Evolutionary conservation across 2,329 filamentous ascomycete genomes (phyloP).

Genomic region (Aspergillus melleus): DNA sequence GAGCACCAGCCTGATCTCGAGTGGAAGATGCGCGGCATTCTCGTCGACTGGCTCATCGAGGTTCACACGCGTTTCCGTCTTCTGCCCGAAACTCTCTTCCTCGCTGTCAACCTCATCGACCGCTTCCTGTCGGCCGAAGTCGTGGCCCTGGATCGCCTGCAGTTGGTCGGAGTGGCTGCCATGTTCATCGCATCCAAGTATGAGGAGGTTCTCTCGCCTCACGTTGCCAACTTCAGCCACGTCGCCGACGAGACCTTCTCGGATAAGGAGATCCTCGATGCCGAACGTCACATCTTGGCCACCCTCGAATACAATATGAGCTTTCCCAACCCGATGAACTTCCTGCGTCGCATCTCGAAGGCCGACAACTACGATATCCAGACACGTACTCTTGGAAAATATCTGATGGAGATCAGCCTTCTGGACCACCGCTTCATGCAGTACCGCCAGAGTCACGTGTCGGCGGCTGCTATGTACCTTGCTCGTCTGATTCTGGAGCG

Average conservation of each 20-base stretch:
- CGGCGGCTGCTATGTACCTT: conserved; percentile 92
- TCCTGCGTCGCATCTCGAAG: conserved; percentile 96
- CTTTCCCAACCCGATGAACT: conserved; percentile 99
- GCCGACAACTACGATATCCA: conserved; percentile 99
- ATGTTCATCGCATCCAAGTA: conserved; percentile 99
- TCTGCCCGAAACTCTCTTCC: conserved; percentile 92
- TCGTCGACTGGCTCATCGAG: conserved; percentile 97
- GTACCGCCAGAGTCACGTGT: conserved; percentile 84
- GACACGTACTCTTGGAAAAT: conserved; percentile 94
- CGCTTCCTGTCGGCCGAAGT: conserved; percentile 95
- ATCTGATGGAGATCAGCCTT: conserved; percentile 94
- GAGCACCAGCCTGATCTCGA: conserved; percentile 89
- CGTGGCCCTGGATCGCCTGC: conserved; percentile 91
- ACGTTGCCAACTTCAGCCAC: conserved; percentile 94
- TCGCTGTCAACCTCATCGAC: conserved; percentile 97
- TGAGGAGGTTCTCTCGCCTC: conserved; percentile 94
- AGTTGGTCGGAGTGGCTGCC: conserved; percentile 94
- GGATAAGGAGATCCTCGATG: conserved; percentile 91
- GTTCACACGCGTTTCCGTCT: conserved; percentile 97
- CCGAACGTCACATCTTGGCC: conserved; percentile 90
- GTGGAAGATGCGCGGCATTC: conserved; percentile 97
- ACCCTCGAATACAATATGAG: conserved; percentile 95
- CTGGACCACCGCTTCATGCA: conserved; percentile 92
- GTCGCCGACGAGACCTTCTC: conserved; percentile 96
- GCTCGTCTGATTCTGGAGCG: conserved; percentile 86